Conservation (phyloP, 1,139 yeast genomes). For the Meyerozyma athensensis region DNA sequence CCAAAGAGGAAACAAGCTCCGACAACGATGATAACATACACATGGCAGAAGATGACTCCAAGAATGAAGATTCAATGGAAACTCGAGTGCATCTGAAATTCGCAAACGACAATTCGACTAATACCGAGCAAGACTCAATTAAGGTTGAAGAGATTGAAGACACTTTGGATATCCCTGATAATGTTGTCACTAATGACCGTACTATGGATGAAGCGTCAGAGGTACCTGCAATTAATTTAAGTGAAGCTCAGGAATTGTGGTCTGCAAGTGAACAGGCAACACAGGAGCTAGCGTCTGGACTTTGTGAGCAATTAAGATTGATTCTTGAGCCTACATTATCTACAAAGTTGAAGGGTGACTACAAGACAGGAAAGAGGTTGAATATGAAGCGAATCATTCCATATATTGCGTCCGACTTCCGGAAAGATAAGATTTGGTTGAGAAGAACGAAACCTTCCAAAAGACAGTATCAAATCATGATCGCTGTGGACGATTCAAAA, state of each 20-base stretch:
- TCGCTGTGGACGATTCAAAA: conserved; percentile 94
- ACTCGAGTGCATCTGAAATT: conserved; percentile 12
- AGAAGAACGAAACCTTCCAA: conserved; percentile 96
- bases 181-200: conserved; percentile 20
- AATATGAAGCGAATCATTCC: conserved; percentile 98
- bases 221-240: conserved; percentile 48
- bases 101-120: neutral
- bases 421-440: conserved; percentile 98
- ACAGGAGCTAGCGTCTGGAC: conserved; percentile 77
- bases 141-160: conserved; percentile 29
- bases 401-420: conserved; percentile 94
- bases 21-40: conserved; percentile 17
- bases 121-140: conserved; percentile 14
- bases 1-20: neutral
- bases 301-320: conserved; percentile 88
- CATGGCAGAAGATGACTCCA: conserved; percentile 15
- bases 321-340: conserved; percentile 95
- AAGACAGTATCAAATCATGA: conserved; percentile 95
- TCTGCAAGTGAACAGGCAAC: conserved; percentile 75
- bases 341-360: conserved; percentile 91
- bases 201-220: conserved; percentile 13
- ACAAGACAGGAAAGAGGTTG: conserved; percentile 92
- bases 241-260: conserved; percentile 78
- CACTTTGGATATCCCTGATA: too few species aligned
- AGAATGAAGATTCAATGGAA: conserved; percentile 18